Evolutionary conservation across 2,329 filamentous ascomycete genomes (phyloP).

Genomic region (Trichoderma lentiforme): DNA sequence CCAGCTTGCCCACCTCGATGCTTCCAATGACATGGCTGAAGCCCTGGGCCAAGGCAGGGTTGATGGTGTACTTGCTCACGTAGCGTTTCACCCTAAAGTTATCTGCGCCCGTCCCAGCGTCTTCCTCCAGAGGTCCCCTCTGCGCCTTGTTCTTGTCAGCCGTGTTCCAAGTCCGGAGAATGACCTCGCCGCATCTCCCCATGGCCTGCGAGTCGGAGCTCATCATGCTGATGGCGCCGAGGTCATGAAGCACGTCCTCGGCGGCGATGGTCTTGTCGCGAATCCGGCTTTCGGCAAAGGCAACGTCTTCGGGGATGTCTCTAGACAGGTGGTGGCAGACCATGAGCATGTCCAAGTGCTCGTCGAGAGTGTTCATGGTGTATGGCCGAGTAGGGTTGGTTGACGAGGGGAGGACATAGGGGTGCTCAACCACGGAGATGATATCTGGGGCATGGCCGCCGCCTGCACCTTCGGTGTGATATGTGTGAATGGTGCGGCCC

Average conservation of each 20-base stretch:
- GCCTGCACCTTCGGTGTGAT: constrained; percentile 93
- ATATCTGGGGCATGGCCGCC: constrained; percentile 96
- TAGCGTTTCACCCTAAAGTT: constrained; percentile 93
- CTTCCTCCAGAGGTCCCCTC: constrained; percentile 71
- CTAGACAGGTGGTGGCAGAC: constrained; percentile 92
- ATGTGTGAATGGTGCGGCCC: constrained; percentile 86
- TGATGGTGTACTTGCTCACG: constrained; percentile 93
- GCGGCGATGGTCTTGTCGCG: constrained; percentile 94
- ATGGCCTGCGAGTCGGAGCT: constrained; percentile 93
- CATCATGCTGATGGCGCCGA: constrained; percentile 98
- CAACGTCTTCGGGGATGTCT: constrained; percentile 92
- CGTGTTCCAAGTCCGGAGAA: constrained; percentile 92
- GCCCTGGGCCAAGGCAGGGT: constrained; percentile 86
- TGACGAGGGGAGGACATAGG: constrained; percentile 83
- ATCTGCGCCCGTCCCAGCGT: constrained; percentile 74
- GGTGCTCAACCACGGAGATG: constrained; percentile 84
- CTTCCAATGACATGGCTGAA: constrained; percentile 85
- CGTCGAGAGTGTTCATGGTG: constrained; percentile 88
- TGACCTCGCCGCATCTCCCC: constrained; percentile 92
- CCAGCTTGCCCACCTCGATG: constrained; percentile 83
- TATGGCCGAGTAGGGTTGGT: constrained; percentile 92
- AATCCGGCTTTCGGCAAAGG: constrained; percentile 92
- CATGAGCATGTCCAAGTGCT: constrained; percentile 98
- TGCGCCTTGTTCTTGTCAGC: constrained; percentile 95
- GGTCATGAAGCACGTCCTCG: constrained; percentile 91